Base-by-base conservation (phyloP, 768 basidiomycete species). In the Lyophyllum atratum region DNA sequence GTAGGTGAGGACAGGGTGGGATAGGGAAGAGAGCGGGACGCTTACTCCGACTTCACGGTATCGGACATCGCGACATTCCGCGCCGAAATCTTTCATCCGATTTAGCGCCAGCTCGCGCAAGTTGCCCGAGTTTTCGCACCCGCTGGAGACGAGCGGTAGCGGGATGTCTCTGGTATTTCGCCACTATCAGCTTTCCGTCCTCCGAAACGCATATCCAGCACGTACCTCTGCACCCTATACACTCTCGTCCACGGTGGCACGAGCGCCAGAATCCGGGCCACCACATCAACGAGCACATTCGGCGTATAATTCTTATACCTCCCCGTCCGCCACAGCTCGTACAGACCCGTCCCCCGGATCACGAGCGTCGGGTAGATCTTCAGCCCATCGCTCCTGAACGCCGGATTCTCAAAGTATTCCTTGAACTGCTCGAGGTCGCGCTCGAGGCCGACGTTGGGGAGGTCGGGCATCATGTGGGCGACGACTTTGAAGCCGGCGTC, bases 401-500 rank as follows among this genome's bases (percentile, higher is more conserved):
- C 92, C 11, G 97, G 97, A 68, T 97, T 98, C 76, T 99, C 97
- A 65, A 99, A 99, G 72, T 95, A 99, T 70, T 98, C 97, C 70
- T 97, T 95, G 82, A 99, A 99, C 68, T 98, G 97, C 67, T 95
- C 95, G 46, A 99, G 84, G 72, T 99, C 97, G 55, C 97, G 86
- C 76, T 98, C 97, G 57, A 96, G 82, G 31, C 97, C 97, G 55
- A 98, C 93, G 69, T 99, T 99, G 9, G 96, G 96, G 9, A 98
- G 83, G 71, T 99, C 96, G 14, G 95, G 95, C 95, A 99, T 99
- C 97, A 98, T 98, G 70, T 99, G 97, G 19, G 95, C 95, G 26
- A 99, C 97, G 53, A 99, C 95, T 74, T 99, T 99, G 87, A 97
- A 99, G 4, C 97, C 97, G 1, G 96, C 97, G 66, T 99, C 96